phyloP scores from a whole-genome alignment of 129 eudicot species.

The Flaveria ramosissima region DNA sequence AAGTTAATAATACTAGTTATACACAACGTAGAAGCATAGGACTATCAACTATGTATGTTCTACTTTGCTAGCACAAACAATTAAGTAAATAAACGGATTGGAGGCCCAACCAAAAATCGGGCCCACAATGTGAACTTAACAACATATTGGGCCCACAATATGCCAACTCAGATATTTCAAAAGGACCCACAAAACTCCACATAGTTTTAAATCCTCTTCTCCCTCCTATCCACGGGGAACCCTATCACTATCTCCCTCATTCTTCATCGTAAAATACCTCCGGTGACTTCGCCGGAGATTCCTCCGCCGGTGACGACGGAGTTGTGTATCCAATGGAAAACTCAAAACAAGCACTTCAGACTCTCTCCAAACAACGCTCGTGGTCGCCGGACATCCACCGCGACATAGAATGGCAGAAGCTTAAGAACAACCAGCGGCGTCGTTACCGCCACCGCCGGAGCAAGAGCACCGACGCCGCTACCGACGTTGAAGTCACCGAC shows the following conservation, averaged over 20 bases:
- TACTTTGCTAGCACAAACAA: too few relatives aligned
- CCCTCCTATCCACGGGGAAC: conserved; percentile 12
- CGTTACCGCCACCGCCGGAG: conserved; percentile 30
- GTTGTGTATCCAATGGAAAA: neutral
- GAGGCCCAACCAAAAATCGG: too few relatives aligned
- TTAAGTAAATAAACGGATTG: too few relatives aligned
- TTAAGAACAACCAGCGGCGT: conserved; percentile 40
- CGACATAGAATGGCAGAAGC: conserved; percentile 58
- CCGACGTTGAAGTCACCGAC: conserved; percentile 29
- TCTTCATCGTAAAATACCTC: neutral
- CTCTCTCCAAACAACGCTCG: conserved; percentile 48
- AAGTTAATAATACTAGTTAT: too few relatives aligned
- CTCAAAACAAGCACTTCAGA: conserved; percentile 20
- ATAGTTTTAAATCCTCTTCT: conserved; percentile 26
- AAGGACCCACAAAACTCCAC: neutral
- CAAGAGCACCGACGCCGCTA: conserved; percentile 35
- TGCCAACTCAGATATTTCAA: neutral
- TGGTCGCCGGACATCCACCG: conserved; percentile 69
- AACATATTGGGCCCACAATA: neutral
- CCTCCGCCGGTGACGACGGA: conserved; percentile 30
- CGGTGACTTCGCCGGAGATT: neutral
- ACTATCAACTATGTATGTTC: too few relatives aligned
- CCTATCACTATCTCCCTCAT: conserved; percentile 16
- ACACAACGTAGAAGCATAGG: too few relatives aligned
- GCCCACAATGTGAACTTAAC: too few relatives aligned